These are phyloP conservation scores for Tillandsia fasciculata DNA, from an alignment of 176 grass and related monocot genomes.

Conservation along the genomic window DNA sequence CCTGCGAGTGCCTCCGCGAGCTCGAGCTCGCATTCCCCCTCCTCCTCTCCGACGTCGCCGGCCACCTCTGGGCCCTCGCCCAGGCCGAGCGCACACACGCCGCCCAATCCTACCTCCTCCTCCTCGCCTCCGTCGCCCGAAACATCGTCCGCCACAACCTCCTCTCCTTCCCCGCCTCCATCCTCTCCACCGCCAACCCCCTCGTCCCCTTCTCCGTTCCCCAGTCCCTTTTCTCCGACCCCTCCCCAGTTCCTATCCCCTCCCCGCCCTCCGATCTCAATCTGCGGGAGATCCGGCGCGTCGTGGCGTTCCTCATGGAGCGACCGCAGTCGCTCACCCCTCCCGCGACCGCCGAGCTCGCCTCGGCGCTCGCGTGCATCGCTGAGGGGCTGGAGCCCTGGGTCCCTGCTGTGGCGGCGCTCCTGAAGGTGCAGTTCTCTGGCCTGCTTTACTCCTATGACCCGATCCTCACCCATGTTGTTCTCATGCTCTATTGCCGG, in stretches of 20 bases:
- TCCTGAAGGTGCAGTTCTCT: slow-evolving; percentile 83
- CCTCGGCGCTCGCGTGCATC: slow-evolving; percentile 44
- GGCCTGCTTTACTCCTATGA: slow-evolving; percentile 59
- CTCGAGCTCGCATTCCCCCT: slow-evolving; percentile 54
- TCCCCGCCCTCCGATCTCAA: slow-evolving; percentile 51
- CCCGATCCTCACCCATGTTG: slow-evolving; percentile 54
- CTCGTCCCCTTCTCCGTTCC: slow-evolving; percentile 57
- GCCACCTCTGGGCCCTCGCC: slow-evolving; percentile 60
- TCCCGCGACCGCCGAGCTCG: slow-evolving; percentile 46
- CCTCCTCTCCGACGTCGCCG: slow-evolving; percentile 51
- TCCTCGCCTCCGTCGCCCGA: slow-evolving; percentile 55
- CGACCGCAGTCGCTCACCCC: slow-evolving; percentile 67
- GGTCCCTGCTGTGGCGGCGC: slow-evolving; percentile 50
- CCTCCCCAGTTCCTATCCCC: background rate
- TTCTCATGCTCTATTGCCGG: slow-evolving; percentile 47
- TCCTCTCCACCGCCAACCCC: slow-evolving; percentile 49
- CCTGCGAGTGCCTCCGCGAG: slow-evolving; percentile 72
- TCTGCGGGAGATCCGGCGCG: slow-evolving; percentile 63
- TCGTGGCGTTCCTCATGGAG: slow-evolving; percentile 64
- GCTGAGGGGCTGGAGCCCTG: slow-evolving; percentile 41
- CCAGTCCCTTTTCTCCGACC: background rate
- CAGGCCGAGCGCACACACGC: slow-evolving; percentile 69
- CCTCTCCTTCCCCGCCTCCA: slow-evolving; percentile 39
- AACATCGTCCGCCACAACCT: slow-evolving; percentile 43
- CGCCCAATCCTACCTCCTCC: slow-evolving; percentile 70